Evolutionary conservation across 306 rosid genomes (phyloP), one percentile per base, ranked within the genome.

Genomic region (Corylus americana): DNA sequence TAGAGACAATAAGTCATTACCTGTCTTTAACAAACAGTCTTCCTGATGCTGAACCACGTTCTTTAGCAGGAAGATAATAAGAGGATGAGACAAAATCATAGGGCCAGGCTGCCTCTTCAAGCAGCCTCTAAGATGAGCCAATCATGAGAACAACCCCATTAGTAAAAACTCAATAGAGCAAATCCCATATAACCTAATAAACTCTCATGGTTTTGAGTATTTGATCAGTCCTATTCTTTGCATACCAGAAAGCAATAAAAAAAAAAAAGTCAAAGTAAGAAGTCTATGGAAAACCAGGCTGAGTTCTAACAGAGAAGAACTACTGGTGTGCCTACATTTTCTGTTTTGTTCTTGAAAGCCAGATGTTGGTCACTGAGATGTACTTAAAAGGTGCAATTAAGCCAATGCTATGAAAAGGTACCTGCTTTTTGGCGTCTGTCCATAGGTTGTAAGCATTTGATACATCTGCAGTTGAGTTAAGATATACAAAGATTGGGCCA

Each of bases 361-460:
- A 42, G 45, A 42, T 42, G 6, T 42, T 8, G 45, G 45, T 42
- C 45, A 42, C 45, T 42, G 45, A 42, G 45, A 42, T 42, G 7
- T 42, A 42, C 45, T 42, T 42, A 42, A 42, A 6, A 0, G 7
- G 45, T 42, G 45, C 8, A 6, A 6, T 39, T 39, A 39, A 39
- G 44, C 44, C 44, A 39, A 49, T 49, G 53, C 14, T 1, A 49
- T 49, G 11, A 49, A 49, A 2, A 49, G 53, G 14, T 74, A 87
- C 90, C 87, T 79, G 87, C 47, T 75, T 70, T 69, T 86, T 86
- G 9, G 87, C 87, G 72, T 86, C 87, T 27, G 49, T 51, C 87
- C 87, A 87, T 68, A 84, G 68, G 35, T 78, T 72, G 78, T 78
- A 73, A 17, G 87, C 87, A 8, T 87, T 50, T 51, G 85, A 78